A percentile compares a stretch with the other conserved stretches of the same genome.
Evolutionary conservation across 495 filamentous ascomycete genomes (phyloP).

Genomic region (Talaromyces trachyspermus): DNA sequence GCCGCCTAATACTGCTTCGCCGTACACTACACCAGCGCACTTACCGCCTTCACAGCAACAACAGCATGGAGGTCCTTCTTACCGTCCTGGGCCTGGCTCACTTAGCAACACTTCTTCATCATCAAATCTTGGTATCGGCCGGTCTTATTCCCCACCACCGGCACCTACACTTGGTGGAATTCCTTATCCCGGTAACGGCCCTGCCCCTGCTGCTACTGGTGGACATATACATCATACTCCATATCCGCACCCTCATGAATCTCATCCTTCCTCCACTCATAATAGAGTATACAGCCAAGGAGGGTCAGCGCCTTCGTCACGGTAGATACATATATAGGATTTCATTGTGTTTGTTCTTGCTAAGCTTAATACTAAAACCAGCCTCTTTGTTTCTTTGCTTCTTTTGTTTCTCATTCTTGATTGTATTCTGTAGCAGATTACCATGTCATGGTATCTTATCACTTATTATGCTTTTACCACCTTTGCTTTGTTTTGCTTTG

Average conservation of each 20-base stretch:
- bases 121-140: constrained; percentile 24
- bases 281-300: constrained; percentile 40
- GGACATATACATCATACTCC: constrained; percentile 23
- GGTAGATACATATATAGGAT: not conserved
- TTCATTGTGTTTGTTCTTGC: not conserved
- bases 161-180: constrained; percentile 17
- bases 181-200: constrained; percentile 18
- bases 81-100: constrained; percentile 7
- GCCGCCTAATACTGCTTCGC: constrained; percentile 9
- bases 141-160: constrained; percentile 25
- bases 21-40: constrained; percentile 33
- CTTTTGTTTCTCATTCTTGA: not conserved
- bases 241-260: constrained; percentile 25
- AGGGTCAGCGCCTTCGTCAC: constrained; percentile 1
- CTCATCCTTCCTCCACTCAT: constrained; percentile 19
- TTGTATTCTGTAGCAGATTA: constrained; percentile 1
- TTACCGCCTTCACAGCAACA: constrained; percentile 24
- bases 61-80: not conserved
- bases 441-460: too few species aligned
- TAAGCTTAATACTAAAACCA: not conserved
- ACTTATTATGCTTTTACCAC: too few species aligned
- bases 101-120: constrained; percentile 11
- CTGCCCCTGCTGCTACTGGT: constrained; percentile 9
- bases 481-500: too few species aligned
- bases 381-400: too few species aligned